A percentile compares a stretch with the other conserved stretches of the same genome.
phyloP scores from a whole-genome alignment of 179 eudicot genomes.

The Spinacia oleracea region DNA sequence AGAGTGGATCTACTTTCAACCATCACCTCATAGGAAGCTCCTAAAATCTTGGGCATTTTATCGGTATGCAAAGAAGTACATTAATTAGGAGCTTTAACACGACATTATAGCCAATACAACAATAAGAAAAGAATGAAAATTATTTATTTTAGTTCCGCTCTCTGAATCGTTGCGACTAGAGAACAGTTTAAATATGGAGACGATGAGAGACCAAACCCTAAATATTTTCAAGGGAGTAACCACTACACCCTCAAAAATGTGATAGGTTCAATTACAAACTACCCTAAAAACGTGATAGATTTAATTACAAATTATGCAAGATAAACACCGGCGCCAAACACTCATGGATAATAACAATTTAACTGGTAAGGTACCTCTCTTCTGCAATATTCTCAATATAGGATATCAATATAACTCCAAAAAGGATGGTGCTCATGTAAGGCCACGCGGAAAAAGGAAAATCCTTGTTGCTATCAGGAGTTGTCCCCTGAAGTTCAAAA shows the following conservation, averaged over 20 bases:
- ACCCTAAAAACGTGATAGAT: background rate
- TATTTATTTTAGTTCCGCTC: background rate
- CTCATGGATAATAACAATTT: background rate
- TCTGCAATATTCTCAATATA: slow-evolving; percentile 93
- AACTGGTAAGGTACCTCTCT: slow-evolving; percentile 62
- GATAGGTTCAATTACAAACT: background rate
- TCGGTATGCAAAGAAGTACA: background rate
- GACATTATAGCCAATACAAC: background rate
- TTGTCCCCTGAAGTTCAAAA: slow-evolving; percentile 58
- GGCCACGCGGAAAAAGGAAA: slow-evolving; percentile 76
- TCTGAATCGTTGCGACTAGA: background rate
- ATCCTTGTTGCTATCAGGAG: slow-evolving; percentile 46
- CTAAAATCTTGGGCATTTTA: background rate
- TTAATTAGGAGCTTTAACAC: background rate
- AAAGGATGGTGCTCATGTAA: slow-evolving; percentile 68
- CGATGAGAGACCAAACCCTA: slow-evolving; percentile 6
- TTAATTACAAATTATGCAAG: background rate
- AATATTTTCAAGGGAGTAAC: background rate
- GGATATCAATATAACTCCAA: slow-evolving; percentile 81
- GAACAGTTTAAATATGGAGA: background rate
- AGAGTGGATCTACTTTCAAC: background rate
- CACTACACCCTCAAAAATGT: background rate
- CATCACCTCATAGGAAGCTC: background rate
- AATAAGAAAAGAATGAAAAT: background rate
- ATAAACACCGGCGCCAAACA: background rate